phyloP scores from a whole-genome alignment of 768 basidiomycete genomes.

The Chalciporus chontae region DNA sequence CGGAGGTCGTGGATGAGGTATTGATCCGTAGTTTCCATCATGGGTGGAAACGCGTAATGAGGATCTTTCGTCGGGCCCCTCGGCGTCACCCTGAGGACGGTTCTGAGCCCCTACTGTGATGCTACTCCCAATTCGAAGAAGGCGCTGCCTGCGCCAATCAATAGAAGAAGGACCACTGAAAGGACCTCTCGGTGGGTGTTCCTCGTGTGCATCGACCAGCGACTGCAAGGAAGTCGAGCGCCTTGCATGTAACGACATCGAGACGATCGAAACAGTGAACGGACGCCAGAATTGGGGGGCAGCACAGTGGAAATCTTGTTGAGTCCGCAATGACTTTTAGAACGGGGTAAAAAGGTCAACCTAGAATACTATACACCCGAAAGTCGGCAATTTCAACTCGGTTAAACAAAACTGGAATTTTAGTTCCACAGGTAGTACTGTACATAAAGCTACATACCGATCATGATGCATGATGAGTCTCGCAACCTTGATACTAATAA shows the following conservation, averaged over 20 bases:
- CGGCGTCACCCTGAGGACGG: slow-evolving; percentile 2
- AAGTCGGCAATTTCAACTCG: no score
- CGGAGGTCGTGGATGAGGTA: slow-evolving; percentile 32
- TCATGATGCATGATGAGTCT: no score
- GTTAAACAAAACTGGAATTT: no score
- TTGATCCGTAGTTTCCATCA: slow-evolving; percentile 54
- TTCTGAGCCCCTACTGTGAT: not conserved
- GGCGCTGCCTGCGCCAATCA: slow-evolving; percentile 57
- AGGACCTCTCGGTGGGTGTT: slow-evolving; percentile 30
- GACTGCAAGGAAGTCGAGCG: slow-evolving; percentile 23
- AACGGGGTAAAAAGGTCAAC: not conserved
- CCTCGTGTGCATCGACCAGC: slow-evolving; percentile 8
- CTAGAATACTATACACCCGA: no score
- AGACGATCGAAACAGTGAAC: not conserved
- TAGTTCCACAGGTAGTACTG: no score
- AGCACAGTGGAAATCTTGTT: not conserved
- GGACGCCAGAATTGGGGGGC: not conserved
- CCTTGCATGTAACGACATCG: slow-evolving; percentile 18
- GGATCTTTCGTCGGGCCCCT: slow-evolving; percentile 32
- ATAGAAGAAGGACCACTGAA: slow-evolving; percentile 52
- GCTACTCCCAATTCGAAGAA: slow-evolving; percentile 49
- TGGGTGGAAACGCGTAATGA: slow-evolving; percentile 30
- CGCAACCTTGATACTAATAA: no score
- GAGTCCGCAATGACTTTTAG: not conserved
- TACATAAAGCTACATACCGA: no score